A percentile compares a stretch with the other conserved stretches of the same genome.
phyloP scores from a whole-genome alignment of 805 yeast genomes.

The Yamadazyma nakazawae region DNA sequence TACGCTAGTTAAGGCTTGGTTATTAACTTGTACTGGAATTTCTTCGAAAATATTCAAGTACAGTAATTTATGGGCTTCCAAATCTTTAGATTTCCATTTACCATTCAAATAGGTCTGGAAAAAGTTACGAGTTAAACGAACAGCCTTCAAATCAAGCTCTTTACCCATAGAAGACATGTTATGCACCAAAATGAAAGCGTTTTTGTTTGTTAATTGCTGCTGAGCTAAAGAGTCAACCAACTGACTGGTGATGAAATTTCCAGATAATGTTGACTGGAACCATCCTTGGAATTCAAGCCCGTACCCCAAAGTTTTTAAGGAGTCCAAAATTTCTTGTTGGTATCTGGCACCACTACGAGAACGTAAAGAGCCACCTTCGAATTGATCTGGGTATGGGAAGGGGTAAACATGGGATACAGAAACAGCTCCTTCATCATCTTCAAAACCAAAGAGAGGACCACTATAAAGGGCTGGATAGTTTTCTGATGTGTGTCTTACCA shows the following conservation, averaged over 20 bases:
- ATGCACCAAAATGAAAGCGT: conserved; percentile 57
- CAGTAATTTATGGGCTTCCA: conserved; percentile 57
- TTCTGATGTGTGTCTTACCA: conserved; percentile 66
- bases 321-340: conserved; percentile 63
- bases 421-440: conserved; percentile 49
- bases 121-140: conserved; percentile 62
- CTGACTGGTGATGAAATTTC: conserved; percentile 63
- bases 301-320: conserved; percentile 54
- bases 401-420: conserved; percentile 62
- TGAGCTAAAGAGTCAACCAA: conserved; percentile 67
- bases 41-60: conserved; percentile 70
- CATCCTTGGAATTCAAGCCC: conserved; percentile 77
- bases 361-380: conserved; percentile 57
- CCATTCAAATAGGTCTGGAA: conserved; percentile 53
- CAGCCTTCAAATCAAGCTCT: conserved; percentile 66
- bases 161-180: conserved; percentile 67
- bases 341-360: conserved; percentile 62
- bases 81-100: conserved; percentile 62
- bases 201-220: conserved; percentile 55
- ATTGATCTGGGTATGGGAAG: conserved; percentile 65
- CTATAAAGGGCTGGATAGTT: conserved; percentile 57
- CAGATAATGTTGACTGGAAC: conserved; percentile 70
- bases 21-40: conserved; percentile 60
- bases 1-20: conserved; percentile 63
- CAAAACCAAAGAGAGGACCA: conserved; percentile 77